Conservation (phyloP, 371 early-diverging fungal genomes). For the Batrachochytrium dendrobatidis region DNA sequence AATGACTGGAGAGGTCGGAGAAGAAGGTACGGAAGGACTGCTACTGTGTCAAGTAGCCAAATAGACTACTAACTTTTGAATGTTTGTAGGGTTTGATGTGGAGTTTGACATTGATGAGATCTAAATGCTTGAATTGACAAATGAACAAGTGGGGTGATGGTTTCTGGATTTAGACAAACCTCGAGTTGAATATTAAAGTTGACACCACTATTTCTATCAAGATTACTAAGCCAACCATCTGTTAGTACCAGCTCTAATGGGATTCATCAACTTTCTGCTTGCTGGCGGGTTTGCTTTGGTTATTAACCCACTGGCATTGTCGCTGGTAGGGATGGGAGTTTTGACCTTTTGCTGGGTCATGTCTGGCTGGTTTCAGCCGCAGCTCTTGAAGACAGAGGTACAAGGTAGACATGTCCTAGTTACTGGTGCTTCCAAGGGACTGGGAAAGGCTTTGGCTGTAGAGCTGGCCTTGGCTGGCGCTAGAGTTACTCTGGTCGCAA, state of each 20-base stretch:
- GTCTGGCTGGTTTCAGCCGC: neutral
- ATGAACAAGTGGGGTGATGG: too few relatives aligned
- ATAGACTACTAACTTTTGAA: neutral
- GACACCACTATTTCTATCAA: too few relatives aligned
- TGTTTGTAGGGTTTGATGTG: slow-evolving; percentile 63
- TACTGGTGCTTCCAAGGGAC: slow-evolving; percentile 90
- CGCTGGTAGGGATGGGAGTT: neutral
- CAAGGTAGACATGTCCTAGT: slow-evolving; percentile 52
- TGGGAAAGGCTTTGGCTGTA: slow-evolving; percentile 78
- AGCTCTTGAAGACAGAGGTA: neutral
- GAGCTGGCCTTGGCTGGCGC: slow-evolving; percentile 68
- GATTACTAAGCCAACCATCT: too few relatives aligned
- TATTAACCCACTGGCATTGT: neutral
- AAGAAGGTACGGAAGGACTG: slow-evolving; percentile 25
- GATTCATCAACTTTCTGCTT: too few relatives aligned
- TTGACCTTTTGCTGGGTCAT: neutral
- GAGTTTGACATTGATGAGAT: slow-evolving; percentile 91
- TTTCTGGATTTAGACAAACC: too few relatives aligned
- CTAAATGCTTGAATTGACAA: too few relatives aligned
- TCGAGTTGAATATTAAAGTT: too few relatives aligned
- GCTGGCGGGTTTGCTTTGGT: neutral
- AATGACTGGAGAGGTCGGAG: slow-evolving; percentile 32
- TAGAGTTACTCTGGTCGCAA: slow-evolving; percentile 82
- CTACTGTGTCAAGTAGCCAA: neutral
- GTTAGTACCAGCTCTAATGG: too few relatives aligned